Conservation (phyloP, 1,139 yeast genomes). For the Sugiyamaella xylanicola region DNA sequence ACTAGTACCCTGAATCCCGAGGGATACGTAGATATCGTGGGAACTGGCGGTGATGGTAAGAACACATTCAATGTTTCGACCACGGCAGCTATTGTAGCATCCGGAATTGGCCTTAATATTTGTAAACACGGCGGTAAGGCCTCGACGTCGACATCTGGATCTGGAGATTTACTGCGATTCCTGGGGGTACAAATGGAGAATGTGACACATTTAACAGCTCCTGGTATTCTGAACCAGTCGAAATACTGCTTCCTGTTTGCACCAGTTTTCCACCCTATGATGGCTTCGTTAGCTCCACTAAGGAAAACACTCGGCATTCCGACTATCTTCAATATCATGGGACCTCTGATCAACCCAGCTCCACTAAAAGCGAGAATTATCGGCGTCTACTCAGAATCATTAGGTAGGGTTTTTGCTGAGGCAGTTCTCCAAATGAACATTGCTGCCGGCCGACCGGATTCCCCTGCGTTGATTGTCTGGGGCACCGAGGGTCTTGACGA, state of each 20-base stretch:
- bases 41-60: constrained; percentile 98
- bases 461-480: constrained; percentile 81
- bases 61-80: constrained; percentile 96
- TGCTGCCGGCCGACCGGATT: constrained; percentile 45
- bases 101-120: constrained; percentile 82
- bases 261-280: constrained; percentile 92
- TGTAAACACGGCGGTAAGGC: constrained; percentile 98
- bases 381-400: constrained; percentile 79
- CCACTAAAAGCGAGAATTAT: constrained; percentile 79
- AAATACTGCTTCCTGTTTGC: constrained; percentile 82
- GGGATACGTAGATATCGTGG: constrained; percentile 86
- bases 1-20: constrained; percentile 46
- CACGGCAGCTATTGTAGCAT: constrained; percentile 89
- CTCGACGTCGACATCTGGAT: constrained; percentile 87
- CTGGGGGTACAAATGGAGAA: constrained; percentile 77
- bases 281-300: constrained; percentile 79
- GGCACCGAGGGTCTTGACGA: constrained; percentile 92
- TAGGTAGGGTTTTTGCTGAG: constrained; percentile 83
- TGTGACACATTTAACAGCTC: constrained; percentile 67
- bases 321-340: constrained; percentile 88
- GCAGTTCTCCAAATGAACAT: constrained; percentile 66
- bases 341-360: constrained; percentile 91
- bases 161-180: constrained; percentile 79
- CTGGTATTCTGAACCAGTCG: constrained; percentile 56
- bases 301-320: constrained; percentile 82